Percentiles rank a stretch among this genome's conserved stretches.
Conservation (phyloP, 2,329 filamentous ascomycete genomes). For the Rutstroemia sp. region DNA sequence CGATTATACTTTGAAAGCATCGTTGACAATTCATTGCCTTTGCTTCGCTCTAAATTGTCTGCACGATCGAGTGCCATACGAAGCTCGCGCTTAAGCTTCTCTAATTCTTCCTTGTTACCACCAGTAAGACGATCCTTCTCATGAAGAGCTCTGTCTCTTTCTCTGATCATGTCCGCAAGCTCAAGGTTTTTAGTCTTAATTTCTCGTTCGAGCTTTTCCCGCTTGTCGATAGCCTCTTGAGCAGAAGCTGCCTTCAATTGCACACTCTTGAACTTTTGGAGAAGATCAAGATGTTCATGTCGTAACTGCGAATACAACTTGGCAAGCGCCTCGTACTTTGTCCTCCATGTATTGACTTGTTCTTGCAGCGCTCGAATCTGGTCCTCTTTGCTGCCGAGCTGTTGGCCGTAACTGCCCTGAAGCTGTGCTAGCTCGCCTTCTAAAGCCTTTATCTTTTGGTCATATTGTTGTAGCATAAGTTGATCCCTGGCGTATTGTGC, state of each 20-base stretch:
- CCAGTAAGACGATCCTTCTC: slow-evolving; percentile 85
- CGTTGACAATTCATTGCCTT: slow-evolving; percentile 89
- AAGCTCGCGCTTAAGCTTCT: slow-evolving; percentile 90
- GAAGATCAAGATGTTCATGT: slow-evolving; percentile 86
- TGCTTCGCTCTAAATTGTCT: slow-evolving; percentile 85
- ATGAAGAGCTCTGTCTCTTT: slow-evolving; percentile 86
- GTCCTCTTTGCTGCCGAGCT: slow-evolving; percentile 84
- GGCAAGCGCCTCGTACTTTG: slow-evolving; percentile 92
- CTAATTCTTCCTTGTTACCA: slow-evolving; percentile 83
- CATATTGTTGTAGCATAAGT: slow-evolving; percentile 93
- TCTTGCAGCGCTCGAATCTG: slow-evolving; percentile 90
- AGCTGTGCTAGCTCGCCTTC: slow-evolving; percentile 81
- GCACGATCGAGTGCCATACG: slow-evolving; percentile 86
- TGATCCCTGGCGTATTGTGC: slow-evolving; percentile 97
- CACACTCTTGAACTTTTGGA: slow-evolving; percentile 93
- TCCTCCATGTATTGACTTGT: slow-evolving; percentile 95
- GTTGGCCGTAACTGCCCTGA: slow-evolving; percentile 75
- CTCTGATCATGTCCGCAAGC: slow-evolving; percentile 95
- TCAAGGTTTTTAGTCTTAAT: slow-evolving; percentile 99
- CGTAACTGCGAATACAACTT: slow-evolving; percentile 96
- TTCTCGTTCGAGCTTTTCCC: slow-evolving; percentile 93
- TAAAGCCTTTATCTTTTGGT: slow-evolving; percentile 85
- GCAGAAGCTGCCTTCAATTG: slow-evolving; percentile 96
- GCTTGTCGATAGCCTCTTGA: slow-evolving; percentile 89
- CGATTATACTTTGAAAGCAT: slow-evolving; percentile 95